Evolutionary conservation across 495 filamentous ascomycete species (phyloP).

Genomic region (Daldinia caldariorum): DNA sequence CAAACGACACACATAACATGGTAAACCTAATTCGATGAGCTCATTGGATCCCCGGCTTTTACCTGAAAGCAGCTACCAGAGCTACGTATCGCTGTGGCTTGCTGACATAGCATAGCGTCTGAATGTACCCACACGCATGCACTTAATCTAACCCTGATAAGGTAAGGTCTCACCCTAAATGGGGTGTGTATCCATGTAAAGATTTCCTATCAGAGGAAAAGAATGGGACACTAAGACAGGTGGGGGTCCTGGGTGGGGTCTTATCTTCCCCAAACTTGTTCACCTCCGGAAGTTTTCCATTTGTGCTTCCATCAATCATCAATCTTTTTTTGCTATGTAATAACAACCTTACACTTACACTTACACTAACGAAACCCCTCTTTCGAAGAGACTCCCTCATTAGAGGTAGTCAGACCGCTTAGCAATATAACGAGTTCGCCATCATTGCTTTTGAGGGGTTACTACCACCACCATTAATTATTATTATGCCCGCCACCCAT

Average conservation of each 20-base stretch:
- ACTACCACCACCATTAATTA: neutral
- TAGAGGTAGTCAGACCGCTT: neutral
- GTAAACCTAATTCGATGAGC: too few relatives aligned
- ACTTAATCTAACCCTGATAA: conserved; percentile 14
- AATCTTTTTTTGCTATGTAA: neutral
- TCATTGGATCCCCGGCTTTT: too few relatives aligned
- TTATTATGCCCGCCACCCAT: neutral
- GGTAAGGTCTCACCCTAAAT: conserved; percentile 14
- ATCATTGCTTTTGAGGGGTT: neutral
- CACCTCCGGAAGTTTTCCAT: conserved; percentile 25
- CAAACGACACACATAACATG: conserved; percentile 12
- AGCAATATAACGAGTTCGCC: conserved; percentile 9
- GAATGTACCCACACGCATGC: conserved; percentile 4
- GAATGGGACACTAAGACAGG: neutral
- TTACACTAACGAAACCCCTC: neutral
- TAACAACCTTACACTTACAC: too few relatives aligned
- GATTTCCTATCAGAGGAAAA: conserved; percentile 30
- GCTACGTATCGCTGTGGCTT: conserved; percentile 18
- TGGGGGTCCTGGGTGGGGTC: neutral
- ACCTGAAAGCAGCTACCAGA: too few relatives aligned
- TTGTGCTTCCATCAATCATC: conserved; percentile 20
- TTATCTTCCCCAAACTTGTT: conserved; percentile 24
- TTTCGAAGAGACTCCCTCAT: neutral
- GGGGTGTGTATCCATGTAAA: conserved; percentile 2
- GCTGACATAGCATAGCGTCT: neutral